phyloP scores from a whole-genome alignment of 2,329 filamentous ascomycete species.

The Fusarium gaditjirri region DNA sequence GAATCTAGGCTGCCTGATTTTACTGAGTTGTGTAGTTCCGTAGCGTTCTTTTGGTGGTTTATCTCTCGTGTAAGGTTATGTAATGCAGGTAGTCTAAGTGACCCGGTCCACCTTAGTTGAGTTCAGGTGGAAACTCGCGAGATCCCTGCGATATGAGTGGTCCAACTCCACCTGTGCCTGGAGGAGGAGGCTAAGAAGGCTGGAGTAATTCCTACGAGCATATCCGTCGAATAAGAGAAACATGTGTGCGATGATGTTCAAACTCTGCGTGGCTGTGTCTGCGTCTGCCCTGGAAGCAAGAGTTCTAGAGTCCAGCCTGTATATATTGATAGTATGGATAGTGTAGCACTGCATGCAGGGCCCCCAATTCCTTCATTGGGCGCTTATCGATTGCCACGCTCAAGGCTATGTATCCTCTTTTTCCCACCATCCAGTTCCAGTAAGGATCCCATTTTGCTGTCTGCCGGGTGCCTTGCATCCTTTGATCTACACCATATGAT shows the following conservation, averaged over 20 bases:
- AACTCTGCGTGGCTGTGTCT: conserved; percentile 25
- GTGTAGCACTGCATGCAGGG: conserved; percentile 26
- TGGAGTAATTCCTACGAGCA: conserved; percentile 8
- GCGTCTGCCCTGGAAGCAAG: neutral
- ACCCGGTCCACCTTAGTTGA: neutral
- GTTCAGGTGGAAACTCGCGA: neutral
- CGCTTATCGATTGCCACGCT: conserved; percentile 27
- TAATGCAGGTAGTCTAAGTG: neutral
- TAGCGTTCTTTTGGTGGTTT: neutral
- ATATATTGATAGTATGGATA: conserved; percentile 26
- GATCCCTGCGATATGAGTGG: conserved; percentile 19
- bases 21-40: neutral
- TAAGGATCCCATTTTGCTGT: neutral
- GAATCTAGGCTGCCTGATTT: conserved; percentile 11
- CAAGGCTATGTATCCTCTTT: neutral
- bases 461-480: conserved; percentile 29
- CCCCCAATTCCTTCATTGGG: conserved; percentile 17
- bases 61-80: neutral
- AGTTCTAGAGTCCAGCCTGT: conserved; percentile 1
- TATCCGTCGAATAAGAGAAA: neutral
- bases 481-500: conserved; percentile 22
- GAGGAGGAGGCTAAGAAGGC: conserved; percentile 16
- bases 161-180: conserved; percentile 30
- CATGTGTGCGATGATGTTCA: conserved; percentile 1
- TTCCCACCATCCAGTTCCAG: neutral